Conservation (phyloP, 768 basidiomycete genomes). For the Artomyces pyxidatus region DNA sequence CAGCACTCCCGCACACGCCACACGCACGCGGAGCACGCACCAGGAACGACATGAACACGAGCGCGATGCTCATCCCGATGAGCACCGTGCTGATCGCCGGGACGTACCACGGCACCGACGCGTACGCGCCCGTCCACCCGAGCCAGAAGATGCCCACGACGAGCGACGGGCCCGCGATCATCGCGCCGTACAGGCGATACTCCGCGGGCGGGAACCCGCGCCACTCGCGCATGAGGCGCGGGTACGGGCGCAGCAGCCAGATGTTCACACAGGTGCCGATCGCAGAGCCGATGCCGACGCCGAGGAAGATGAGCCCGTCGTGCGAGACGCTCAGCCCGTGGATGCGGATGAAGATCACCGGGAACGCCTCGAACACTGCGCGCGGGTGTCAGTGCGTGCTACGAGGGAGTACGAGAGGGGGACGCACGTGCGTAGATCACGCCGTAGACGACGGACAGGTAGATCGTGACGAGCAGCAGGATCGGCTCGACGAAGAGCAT, state of each 20-base stretch:
- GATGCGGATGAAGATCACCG: conserved; percentile 28
- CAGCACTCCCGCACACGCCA: background rate
- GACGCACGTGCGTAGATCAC: conserved; percentile 49
- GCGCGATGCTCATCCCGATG: conserved; percentile 39
- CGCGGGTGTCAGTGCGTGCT: too few relatives aligned
- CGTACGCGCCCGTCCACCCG: conserved; percentile 47
- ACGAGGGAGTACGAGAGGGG: too few relatives aligned
- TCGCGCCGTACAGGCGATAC: conserved; percentile 30
- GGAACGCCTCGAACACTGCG: conserved; percentile 31
- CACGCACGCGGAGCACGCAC: conserved; percentile 31
- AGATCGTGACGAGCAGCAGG: conserved; percentile 52
- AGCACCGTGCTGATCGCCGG: conserved; percentile 43
- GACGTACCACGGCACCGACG: conserved; percentile 49
- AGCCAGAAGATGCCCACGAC: conserved; percentile 33
- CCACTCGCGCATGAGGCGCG: conserved; percentile 27
- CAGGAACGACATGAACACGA: conserved; percentile 56
- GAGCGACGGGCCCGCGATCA: conserved; percentile 28
- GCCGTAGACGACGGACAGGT: conserved; percentile 54
- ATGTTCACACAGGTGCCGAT: conserved; percentile 22
- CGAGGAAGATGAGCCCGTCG: conserved; percentile 33
- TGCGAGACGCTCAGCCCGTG: conserved; percentile 31
- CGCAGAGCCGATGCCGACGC: conserved; percentile 28
- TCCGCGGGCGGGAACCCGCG: conserved; percentile 35
- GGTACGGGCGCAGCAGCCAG: conserved; percentile 24
- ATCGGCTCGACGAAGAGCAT: conserved; percentile 60